These are phyloP conservation scores for Yamadazyma scolyti DNA, from an alignment of 805 yeast species.

Conservation along the genomic window DNA sequence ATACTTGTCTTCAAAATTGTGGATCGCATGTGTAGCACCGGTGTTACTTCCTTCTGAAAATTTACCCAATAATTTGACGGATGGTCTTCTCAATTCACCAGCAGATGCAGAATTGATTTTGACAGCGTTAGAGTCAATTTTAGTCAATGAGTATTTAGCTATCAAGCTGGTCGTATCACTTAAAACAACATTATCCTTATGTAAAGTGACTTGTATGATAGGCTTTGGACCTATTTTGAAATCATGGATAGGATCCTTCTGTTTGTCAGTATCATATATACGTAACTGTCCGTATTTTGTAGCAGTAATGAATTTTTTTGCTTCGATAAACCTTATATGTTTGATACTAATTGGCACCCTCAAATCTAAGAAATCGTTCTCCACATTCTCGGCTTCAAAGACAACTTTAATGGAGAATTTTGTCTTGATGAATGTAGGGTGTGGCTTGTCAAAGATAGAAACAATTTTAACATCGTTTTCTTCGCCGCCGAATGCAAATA, in stretches of 20 bases:
- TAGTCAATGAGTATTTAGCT: conserved; percentile 44
- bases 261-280: conserved; percentile 63
- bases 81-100: conserved; percentile 41
- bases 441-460: conserved; percentile 26
- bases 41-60: conserved; percentile 47
- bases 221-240: conserved; percentile 55
- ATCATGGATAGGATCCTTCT: conserved; percentile 63
- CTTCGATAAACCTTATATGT: conserved; percentile 45
- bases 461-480: conserved; percentile 66
- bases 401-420: conserved; percentile 27
- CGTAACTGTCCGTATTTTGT: conserved; percentile 78
- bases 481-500: conserved; percentile 83
- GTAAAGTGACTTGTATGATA: conserved; percentile 39
- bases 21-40: conserved; percentile 75
- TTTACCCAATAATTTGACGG: conserved; percentile 61
- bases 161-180: conserved; percentile 71
- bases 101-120: conserved; percentile 40
- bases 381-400: conserved; percentile 80
- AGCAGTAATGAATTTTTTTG: conserved; percentile 50
- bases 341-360: conserved; percentile 81
- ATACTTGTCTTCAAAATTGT: conserved; percentile 38
- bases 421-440: conserved; percentile 15
- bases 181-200: conserved; percentile 48
- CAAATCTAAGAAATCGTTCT: conserved; percentile 71
- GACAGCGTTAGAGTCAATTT: conserved; percentile 33